phyloP scores from a whole-genome alignment of 2,329 filamentous ascomycete species.

The Sclerotinia borealis region DNA sequence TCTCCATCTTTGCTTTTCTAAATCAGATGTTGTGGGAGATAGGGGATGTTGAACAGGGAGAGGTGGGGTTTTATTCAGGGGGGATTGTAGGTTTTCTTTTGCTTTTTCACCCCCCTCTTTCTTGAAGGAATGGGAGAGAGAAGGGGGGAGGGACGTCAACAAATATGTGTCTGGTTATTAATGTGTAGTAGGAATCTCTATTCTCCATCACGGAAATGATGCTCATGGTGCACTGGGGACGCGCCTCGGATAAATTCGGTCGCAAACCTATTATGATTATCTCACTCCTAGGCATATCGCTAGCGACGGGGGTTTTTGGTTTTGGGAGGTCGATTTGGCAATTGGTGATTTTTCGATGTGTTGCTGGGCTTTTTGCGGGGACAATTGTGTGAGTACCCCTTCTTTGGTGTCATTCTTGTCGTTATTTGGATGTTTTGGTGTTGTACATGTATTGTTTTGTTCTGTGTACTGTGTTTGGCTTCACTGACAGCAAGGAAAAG shows the following conservation, averaged over 20 bases:
- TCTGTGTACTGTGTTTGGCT: not conserved
- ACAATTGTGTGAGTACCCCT: constrained; percentile 57
- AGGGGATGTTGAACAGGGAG: constrained; percentile 53
- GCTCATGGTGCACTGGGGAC: constrained; percentile 73
- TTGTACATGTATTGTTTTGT: too few relatives aligned
- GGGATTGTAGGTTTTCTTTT: constrained; percentile 45
- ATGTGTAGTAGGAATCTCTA: constrained; percentile 47
- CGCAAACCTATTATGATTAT: constrained; percentile 66
- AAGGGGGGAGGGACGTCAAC: not conserved
- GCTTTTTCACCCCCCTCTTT: not conserved
- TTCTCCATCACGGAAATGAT: constrained; percentile 71
- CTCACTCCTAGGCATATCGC: constrained; percentile 57
- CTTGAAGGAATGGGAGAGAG: not conserved
- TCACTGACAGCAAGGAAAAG: constrained; percentile 14
- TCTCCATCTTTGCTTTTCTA: constrained; percentile 75
- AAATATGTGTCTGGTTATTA: not conserved
- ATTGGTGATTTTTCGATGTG: constrained; percentile 67
- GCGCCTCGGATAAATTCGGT: constrained; percentile 60
- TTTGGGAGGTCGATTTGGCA: constrained; percentile 60
- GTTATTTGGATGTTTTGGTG: too few relatives aligned
- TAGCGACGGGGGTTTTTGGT: constrained; percentile 61
- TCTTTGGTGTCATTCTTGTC: not conserved
- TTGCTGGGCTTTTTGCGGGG: constrained; percentile 68
- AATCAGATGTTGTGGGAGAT: constrained; percentile 68
- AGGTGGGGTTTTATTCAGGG: constrained; percentile 75